A percentile compares a stretch with the other conserved stretches of the same genome.
Conservation (phyloP, 2,329 filamentous ascomycete species). For the Cercospora beticola region DNA sequence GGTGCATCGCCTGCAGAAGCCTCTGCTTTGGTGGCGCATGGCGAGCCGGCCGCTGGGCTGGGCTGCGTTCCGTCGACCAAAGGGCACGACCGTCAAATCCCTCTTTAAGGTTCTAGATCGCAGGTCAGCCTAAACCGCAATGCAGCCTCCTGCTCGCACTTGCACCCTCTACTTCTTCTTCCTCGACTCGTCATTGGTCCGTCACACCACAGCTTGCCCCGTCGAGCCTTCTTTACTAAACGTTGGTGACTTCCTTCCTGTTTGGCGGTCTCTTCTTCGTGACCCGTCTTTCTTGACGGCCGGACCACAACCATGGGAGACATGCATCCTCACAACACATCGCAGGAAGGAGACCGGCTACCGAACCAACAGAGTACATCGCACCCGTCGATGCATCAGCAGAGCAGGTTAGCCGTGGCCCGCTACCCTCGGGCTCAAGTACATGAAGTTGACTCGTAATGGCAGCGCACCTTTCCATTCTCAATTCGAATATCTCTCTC, state of each 20-base stretch:
- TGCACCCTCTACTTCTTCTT: constrained; percentile 7
- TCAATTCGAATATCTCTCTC: constrained; percentile 26
- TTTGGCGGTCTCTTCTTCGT: neutral
- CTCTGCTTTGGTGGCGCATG: constrained; percentile 11
- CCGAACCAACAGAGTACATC: neutral
- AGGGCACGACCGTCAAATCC: neutral
- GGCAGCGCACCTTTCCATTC: constrained; percentile 27
- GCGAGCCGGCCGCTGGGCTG: neutral
- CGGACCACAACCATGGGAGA: neutral
- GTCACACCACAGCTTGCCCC: constrained; percentile 12
- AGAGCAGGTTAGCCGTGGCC: constrained; percentile 17
- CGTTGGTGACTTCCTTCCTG: constrained; percentile 12
- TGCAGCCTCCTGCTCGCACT: neutral
- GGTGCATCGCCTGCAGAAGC: constrained; percentile 13
- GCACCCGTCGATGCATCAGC: constrained; percentile 10
- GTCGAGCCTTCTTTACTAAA: constrained; percentile 3
- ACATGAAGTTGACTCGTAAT: constrained; percentile 7
- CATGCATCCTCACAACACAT: neutral
- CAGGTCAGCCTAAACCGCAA: constrained; percentile 6
- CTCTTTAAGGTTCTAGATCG: constrained; percentile 7
- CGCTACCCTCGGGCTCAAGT: neutral
- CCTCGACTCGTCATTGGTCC: constrained; percentile 13
- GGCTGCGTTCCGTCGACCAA: neutral
- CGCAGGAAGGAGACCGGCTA: neutral
- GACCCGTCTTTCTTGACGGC: neutral